phyloP scores from a whole-genome alignment of 2,329 filamentous ascomycete genomes.

The Cladosporium sp. region DNA sequence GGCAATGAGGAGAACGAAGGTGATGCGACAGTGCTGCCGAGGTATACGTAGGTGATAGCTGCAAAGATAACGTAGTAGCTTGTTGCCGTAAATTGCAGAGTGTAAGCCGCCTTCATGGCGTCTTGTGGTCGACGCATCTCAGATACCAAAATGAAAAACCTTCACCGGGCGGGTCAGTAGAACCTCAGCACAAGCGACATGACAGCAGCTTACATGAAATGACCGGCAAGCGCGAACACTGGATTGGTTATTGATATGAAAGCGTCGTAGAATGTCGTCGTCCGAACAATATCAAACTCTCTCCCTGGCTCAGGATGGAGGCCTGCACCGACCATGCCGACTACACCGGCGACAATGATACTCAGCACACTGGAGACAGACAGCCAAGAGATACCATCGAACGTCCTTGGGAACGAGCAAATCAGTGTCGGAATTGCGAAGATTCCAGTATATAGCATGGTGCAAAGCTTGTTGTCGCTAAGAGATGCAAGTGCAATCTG shows the following conservation, averaged over 20 bases:
- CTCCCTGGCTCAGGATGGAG: constrained; percentile 43
- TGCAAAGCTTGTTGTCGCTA: constrained; percentile 51
- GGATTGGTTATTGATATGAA: constrained; percentile 55
- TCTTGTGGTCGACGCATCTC: constrained; percentile 56
- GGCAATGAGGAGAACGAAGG: constrained; percentile 54
- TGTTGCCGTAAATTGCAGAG: constrained; percentile 54
- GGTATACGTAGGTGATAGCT: constrained; percentile 54
- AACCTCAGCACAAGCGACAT: neutral
- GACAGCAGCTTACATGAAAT: constrained; percentile 46
- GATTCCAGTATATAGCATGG: constrained; percentile 55
- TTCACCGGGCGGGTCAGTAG: constrained; percentile 7
- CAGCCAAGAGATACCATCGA: constrained; percentile 53
- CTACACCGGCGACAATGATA: constrained; percentile 54
- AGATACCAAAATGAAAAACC: constrained; percentile 56
- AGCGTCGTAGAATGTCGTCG: constrained; percentile 47
- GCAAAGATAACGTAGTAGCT: constrained; percentile 56
- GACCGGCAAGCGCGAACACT: constrained; percentile 56
- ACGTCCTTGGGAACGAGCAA: constrained; percentile 52
- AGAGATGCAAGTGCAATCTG: constrained; percentile 53
- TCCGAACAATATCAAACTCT: constrained; percentile 42
- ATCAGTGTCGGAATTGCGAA: constrained; percentile 53
- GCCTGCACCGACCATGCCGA: constrained; percentile 55
- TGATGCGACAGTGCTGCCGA: constrained; percentile 49
- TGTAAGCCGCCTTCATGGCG: constrained; percentile 55
- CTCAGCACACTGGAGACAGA: constrained; percentile 49